Evolutionary conservation across 2,329 filamentous ascomycete genomes (phyloP).

Genomic region (Cladosporium sp.): DNA sequence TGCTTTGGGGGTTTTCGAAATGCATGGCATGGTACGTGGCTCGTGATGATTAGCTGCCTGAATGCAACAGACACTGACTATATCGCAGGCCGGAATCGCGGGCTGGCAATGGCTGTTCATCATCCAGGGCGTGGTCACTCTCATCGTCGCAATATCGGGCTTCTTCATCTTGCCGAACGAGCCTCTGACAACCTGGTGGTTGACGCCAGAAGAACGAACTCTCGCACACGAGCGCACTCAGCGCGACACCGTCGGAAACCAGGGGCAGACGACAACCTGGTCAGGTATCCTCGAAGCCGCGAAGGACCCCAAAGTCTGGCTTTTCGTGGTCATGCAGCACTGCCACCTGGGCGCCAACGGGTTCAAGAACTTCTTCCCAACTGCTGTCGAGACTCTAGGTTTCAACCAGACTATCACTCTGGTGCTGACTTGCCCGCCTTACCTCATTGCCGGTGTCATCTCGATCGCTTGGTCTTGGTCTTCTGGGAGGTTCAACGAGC

Average conservation of each 20-base stretch:
- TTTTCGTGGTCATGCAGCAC: background rate
- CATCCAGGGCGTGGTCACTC: constrained; percentile 43
- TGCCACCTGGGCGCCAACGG: background rate
- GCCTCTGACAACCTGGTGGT: constrained; percentile 49
- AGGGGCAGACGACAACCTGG: constrained; percentile 47
- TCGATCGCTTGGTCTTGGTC: constrained; percentile 38
- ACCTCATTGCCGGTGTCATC: constrained; percentile 26
- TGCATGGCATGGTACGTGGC: background rate
- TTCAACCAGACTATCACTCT: constrained; percentile 37
- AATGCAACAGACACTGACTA: background rate
- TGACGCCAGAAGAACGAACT: constrained; percentile 47
- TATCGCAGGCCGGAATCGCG: background rate
- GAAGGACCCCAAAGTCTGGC: background rate
- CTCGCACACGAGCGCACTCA: constrained; percentile 25
- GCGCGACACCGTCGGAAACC: constrained; percentile 48
- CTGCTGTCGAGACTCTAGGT: constrained; percentile 34
- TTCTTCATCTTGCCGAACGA: constrained; percentile 68
- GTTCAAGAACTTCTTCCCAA: constrained; percentile 18
- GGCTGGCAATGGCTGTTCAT: constrained; percentile 15
- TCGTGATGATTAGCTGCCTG: background rate
- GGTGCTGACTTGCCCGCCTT: constrained; percentile 40
- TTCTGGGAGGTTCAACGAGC: constrained; percentile 43
- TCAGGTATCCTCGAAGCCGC: constrained; percentile 40
- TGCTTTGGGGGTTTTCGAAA: background rate
- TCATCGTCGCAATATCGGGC: constrained; percentile 60